Conservation (phyloP, 345 rosid species). For the Acer negundo region DNA sequence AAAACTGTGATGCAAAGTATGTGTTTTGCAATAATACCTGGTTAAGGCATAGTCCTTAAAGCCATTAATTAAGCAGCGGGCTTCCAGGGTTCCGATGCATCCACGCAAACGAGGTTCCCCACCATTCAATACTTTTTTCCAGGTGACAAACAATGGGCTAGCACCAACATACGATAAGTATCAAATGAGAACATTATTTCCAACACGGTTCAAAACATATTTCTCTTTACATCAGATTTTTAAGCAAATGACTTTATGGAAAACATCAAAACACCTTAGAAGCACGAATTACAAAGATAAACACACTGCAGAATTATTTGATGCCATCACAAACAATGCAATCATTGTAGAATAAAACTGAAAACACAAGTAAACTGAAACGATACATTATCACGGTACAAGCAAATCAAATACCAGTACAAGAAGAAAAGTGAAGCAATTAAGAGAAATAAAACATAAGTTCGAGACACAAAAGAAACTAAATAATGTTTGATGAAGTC, state of each 20-base stretch:
- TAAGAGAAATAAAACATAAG: neutral
- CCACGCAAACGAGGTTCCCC: conserved; percentile 97
- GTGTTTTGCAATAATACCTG: conserved; percentile 49
- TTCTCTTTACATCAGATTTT: neutral
- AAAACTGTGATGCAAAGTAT: conserved; percentile 14
- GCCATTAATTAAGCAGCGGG: conserved; percentile 77
- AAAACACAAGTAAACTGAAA: neutral
- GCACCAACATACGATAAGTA: conserved; percentile 21
- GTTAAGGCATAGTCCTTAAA: conserved; percentile 94
- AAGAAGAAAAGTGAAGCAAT: neutral
- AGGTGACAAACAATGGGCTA: conserved; percentile 97
- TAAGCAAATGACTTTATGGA: neutral
- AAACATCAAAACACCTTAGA: conserved; percentile 2
- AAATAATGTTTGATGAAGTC: neutral
- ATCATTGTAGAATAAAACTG: neutral
- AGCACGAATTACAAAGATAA: neutral
- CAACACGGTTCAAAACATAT: neutral
- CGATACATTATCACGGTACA: neutral
- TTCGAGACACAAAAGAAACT: neutral
- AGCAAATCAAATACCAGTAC: neutral
- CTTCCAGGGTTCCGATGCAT: conserved; percentile 95
- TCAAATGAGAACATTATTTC: conserved; percentile 7
- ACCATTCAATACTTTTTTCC: conserved; percentile 91
- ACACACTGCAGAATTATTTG: neutral
- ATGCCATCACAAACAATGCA: neutral